These are phyloP conservation scores for Tritrichomonas musculus DNA, from an alignment of 208 protist species.

Conservation along the genomic window DNA sequence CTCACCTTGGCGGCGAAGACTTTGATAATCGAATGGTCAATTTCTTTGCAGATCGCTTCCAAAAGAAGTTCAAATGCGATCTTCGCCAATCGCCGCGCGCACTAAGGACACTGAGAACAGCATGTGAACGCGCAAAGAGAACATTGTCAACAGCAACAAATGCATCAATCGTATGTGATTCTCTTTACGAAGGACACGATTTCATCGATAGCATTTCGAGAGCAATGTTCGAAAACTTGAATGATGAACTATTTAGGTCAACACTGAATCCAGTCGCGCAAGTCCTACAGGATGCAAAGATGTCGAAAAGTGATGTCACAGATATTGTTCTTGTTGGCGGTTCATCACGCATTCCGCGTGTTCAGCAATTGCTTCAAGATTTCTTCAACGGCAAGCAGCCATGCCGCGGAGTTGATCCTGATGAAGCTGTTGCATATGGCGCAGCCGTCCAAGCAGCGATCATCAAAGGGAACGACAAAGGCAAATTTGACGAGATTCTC, in stretches of 20 bases:
- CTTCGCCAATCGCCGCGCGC: constrained; percentile 58
- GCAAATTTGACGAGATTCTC: neutral
- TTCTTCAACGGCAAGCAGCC: constrained; percentile 82
- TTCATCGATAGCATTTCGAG: constrained; percentile 83
- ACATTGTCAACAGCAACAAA: constrained; percentile 53
- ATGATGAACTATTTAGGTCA: constrained; percentile 65
- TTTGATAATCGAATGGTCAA: constrained; percentile 81
- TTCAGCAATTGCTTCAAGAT: constrained; percentile 83
- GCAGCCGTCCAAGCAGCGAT: constrained; percentile 88
- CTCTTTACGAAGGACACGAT: constrained; percentile 84
- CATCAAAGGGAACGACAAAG: constrained; percentile 60
- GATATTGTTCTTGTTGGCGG: constrained; percentile 77
- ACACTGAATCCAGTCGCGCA: constrained; percentile 67
- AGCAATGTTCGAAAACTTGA: constrained; percentile 90
- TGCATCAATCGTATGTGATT: constrained; percentile 85
- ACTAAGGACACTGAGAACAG: constrained; percentile 63
- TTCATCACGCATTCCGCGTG: constrained; percentile 85
- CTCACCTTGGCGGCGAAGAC: constrained; percentile 92
- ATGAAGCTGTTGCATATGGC: too few species aligned
- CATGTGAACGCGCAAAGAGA: constrained; percentile 83
- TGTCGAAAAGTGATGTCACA: constrained; percentile 67
- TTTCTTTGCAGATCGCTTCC: constrained; percentile 92
- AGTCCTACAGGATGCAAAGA: constrained; percentile 68
- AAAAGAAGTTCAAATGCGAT: constrained; percentile 71
- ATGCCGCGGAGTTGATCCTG: constrained; percentile 62